These are phyloP conservation scores for Ustilago crameri DNA, from an alignment of 1,284 basidiomycete genomes.

Conservation along the genomic window DNA sequence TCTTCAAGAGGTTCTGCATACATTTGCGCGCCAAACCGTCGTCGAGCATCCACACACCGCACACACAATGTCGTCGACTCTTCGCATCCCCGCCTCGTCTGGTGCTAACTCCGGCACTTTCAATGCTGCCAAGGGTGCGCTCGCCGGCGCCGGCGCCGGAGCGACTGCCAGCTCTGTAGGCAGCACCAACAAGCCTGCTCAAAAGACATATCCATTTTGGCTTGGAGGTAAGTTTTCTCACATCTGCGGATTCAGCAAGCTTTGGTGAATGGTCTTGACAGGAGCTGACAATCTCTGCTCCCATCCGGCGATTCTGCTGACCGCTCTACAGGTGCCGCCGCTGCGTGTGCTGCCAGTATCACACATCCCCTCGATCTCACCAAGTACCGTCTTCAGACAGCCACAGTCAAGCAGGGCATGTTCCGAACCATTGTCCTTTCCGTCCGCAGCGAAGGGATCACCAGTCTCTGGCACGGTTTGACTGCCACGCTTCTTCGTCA, in stretches of 20 bases:
- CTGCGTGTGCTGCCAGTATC: constrained; percentile 49
- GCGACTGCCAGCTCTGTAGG: constrained; percentile 22
- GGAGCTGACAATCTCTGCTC: background rate
- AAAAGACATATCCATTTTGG: constrained; percentile 62
- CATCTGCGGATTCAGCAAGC: too few species aligned
- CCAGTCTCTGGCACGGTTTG: constrained; percentile 64
- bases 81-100: constrained; percentile 27
- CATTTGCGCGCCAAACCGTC: background rate
- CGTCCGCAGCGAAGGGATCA: constrained; percentile 49
- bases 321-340: constrained; percentile 34
- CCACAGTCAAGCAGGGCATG: constrained; percentile 55
- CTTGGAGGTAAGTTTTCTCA: constrained; percentile 55
- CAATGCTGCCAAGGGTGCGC: constrained; percentile 45
- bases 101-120: constrained; percentile 37
- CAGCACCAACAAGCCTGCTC: constrained; percentile 26
- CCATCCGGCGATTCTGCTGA: background rate
- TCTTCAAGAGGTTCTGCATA: background rate
- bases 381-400: constrained; percentile 68
- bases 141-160: constrained; percentile 40
- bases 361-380: constrained; percentile 68
- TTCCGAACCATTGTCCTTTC: constrained; percentile 51
- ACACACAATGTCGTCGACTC: constrained; percentile 25
- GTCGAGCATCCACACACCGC: background rate
- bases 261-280: background rate
- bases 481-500: constrained; percentile 63